A percentile compares a stretch with the other conserved stretches of the same genome.
These are phyloP conservation scores for Psilocybe subaeruginosa DNA, from an alignment of 768 basidiomycete species.

Conservation along the genomic window DNA sequence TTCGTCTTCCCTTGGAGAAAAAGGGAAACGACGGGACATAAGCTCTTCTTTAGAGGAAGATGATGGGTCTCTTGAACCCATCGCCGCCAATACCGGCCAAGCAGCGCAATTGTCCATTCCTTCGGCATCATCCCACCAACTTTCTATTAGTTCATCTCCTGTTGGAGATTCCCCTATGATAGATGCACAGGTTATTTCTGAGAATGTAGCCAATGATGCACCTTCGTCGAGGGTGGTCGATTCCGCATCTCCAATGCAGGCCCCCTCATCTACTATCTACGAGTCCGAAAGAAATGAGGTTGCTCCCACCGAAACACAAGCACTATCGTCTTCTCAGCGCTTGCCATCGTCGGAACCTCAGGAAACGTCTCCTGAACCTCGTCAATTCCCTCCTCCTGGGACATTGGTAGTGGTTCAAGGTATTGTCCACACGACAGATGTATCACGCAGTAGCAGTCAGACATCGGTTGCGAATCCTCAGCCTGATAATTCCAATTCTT, in stretches of 20 bases:
- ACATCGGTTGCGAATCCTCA: conserved; percentile 16
- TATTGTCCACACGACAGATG: conserved; percentile 79
- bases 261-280: background rate
- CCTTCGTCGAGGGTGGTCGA: background rate
- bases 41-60: conserved; percentile 6
- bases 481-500: background rate
- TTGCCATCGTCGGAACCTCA: conserved; percentile 9
- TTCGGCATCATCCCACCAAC: background rate
- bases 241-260: background rate
- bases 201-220: background rate
- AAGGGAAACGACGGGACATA: conserved; percentile 24
- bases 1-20: conserved; percentile 12
- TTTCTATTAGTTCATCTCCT: background rate
- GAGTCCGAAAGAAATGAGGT: background rate
- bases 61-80: conserved; percentile 13
- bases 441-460: conserved; percentile 30
- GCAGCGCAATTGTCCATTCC: conserved; percentile 5
- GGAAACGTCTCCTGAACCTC: conserved; percentile 20
- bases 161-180: background rate
- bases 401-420: conserved; percentile 85
- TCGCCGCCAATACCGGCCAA: conserved; percentile 10
- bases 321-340: conserved; percentile 6
- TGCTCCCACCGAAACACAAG: background rate
- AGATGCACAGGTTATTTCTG: background rate
- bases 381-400: conserved; percentile 72